Evolutionary conservation across 306 rosid genomes (phyloP), one percentile per base, ranked within the genome.

Genomic region (Prunus davidiana): DNA sequence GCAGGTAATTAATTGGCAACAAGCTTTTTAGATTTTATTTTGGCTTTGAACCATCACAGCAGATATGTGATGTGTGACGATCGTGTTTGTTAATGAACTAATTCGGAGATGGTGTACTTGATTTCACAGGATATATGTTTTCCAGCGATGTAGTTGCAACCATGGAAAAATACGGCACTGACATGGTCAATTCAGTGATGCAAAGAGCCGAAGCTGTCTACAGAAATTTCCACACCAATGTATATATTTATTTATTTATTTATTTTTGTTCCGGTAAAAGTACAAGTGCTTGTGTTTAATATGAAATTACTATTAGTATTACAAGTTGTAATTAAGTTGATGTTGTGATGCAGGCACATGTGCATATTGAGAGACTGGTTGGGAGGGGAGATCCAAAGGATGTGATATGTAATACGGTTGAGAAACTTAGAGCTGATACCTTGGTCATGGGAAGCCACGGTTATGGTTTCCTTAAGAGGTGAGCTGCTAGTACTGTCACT

Each of bases 371-470:
- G 84, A 90, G 83, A 81, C 51, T 82, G 13, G 81, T 91, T 19
- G 88, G 89, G 25, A 87, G 74, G 3, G 97, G 94, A 71, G 96
- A 90, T 55, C 92, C 96, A 28, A 93, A 79, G 81, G 78, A 84
- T 78, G 96, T 90, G 56, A 93, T 93, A 51, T 90, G 97, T 51
- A 77, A 84, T 25, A 79, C 80, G 3, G 96, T 87, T 46, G 74
- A 83, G 85, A 93, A 81, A 74, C 85, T 89, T 2, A 76, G 77
- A 43, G 91, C 85, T 25, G 97, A 93, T 78, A 87, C 88, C 27
- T 87, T 90, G 79, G 97, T 93, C 12, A 84, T 90, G 92, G 96
- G 98, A 78, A 88, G 86, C 83, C 96, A 93, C 76, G 88, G 93
- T 5, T 89, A 91, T 84, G 96, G 97, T 70, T 90, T 91, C 88